Evolutionary conservation across 106 monocot species (phyloP), one percentile per base, ranked within the genome.

Genomic region (Cymbidium sinense): DNA sequence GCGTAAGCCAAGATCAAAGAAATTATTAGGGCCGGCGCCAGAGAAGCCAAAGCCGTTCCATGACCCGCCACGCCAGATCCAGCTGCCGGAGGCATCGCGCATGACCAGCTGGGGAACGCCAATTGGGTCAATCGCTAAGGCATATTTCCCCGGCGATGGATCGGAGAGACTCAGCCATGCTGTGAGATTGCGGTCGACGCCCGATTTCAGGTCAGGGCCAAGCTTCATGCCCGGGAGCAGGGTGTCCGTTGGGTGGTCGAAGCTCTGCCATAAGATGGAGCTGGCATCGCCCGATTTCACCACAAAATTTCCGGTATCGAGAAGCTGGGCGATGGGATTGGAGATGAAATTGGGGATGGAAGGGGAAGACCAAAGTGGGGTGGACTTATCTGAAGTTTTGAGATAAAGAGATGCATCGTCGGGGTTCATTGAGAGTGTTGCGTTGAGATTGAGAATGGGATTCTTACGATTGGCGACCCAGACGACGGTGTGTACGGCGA

Each of bases 171-270:
- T 77, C 30, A 2, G 69, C 91, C 91, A 91, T 0, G 85, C 39
- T 5, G 81, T 83, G 1, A 91, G 18, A 29, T 82, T 76, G 39
- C 83, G 64, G 33, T 79, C 67, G 2, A 43, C 25, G 2, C 86
- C 86, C 13, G 69, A 79, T 18, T 19, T 72, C 2, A 85, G 65
- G 39, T 90, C 35, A 77, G 58, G 73, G 1, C 90, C 86, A 0
- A 94, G 36, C 34, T 78, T 91, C 86, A 91, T 91, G 19, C 83
- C 85, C 1, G 91, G 83, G 1, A 91, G 79, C 64, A 90, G 5
- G 3, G 93, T 89, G 79, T 90, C 86, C 1, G 93, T 83, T 5
- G 90, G 93, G 80, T 83, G 51, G 43, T 90, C 83, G 41, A 92
- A 92, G 80, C 89, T 87, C 76, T 92, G 89, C 89, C 93, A 93